phyloP scores from a whole-genome alignment of 2,329 filamentous ascomycete species.

The Trichoderma harzianum region DNA sequence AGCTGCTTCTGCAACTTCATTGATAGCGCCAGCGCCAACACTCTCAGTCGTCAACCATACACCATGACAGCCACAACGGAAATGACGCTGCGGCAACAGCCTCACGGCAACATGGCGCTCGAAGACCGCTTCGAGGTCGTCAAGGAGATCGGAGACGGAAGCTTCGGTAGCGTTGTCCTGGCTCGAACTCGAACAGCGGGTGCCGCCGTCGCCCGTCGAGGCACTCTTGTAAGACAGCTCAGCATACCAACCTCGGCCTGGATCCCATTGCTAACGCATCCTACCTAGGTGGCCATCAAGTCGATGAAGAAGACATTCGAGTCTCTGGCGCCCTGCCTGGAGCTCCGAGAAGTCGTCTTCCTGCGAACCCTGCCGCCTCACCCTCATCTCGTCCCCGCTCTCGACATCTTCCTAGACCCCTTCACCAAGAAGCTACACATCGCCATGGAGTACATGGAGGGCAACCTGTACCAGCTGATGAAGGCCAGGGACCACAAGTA shows the following conservation, averaged over 20 bases:
- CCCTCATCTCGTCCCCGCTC: conserved; percentile 88
- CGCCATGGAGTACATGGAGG: conserved; percentile 99
- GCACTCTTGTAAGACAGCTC: conserved; percentile 72
- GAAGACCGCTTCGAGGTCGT: conserved; percentile 95
- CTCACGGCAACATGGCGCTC: conserved; percentile 61
- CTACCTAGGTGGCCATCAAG: conserved; percentile 90
- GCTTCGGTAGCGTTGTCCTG: conserved; percentile 92
- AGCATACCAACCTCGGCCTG: neutral
- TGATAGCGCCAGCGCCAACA: neutral
- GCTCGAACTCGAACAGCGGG: conserved; percentile 89
- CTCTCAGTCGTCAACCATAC: conserved; percentile 20
- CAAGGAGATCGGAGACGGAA: conserved; percentile 98
- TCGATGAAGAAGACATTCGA: conserved; percentile 99
- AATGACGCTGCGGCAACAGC: conserved; percentile 64
- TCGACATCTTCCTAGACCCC: conserved; percentile 97
- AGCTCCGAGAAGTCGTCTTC: conserved; percentile 96
- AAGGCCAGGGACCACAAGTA: conserved; percentile 95
- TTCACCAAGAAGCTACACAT: conserved; percentile 96
- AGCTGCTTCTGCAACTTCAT: neutral
- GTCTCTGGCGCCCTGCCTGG: conserved; percentile 82
- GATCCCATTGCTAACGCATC: conserved; percentile 19
- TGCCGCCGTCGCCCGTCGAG: conserved; percentile 80
- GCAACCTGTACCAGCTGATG: conserved; percentile 98
- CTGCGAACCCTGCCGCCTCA: conserved; percentile 83
- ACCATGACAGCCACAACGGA: conserved; percentile 75